These are phyloP conservation scores for Panaeolus papilionaceus DNA, from an alignment of 768 basidiomycete species.

Conservation along the genomic window DNA sequence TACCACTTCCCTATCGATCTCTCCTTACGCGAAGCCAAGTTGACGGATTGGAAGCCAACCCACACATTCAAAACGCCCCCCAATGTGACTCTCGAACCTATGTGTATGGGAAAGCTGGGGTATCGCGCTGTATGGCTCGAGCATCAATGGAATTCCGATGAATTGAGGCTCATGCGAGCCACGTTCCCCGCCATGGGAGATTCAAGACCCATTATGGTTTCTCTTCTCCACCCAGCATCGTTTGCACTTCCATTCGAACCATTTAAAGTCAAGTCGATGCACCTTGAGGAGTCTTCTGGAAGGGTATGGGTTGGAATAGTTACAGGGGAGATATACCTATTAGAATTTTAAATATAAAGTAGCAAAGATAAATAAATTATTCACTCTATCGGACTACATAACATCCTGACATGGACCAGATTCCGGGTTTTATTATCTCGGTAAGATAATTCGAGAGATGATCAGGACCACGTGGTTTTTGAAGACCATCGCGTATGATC, in stretches of 20 bases:
- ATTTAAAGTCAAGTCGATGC: slow-evolving; percentile 49
- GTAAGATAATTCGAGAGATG: slow-evolving; percentile 1
- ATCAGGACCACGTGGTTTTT: slow-evolving; percentile 13
- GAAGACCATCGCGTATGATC: slow-evolving; percentile 14
- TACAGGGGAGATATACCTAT: slow-evolving; percentile 58
- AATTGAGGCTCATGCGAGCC: slow-evolving; percentile 57
- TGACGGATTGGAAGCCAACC: slow-evolving; percentile 21
- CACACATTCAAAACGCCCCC: slow-evolving; percentile 32
- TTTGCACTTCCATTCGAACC: slow-evolving; percentile 59
- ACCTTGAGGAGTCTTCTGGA: slow-evolving; percentile 63
- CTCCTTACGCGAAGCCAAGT: slow-evolving; percentile 12
- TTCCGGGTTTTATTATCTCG: not conserved
- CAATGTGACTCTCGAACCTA: slow-evolving; percentile 35
- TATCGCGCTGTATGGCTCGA: slow-evolving; percentile 59
- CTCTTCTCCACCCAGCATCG: slow-evolving; percentile 50
- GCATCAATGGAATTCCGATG: slow-evolving; percentile 54
- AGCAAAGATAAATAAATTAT: not conserved
- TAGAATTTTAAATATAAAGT: slow-evolving; percentile 39
- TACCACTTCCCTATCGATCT: slow-evolving; percentile 29
- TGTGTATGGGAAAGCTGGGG: slow-evolving; percentile 50
- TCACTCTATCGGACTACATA: too few species aligned
- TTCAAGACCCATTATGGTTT: slow-evolving; percentile 30
- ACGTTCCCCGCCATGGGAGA: slow-evolving; percentile 39
- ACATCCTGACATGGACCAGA: too few species aligned
- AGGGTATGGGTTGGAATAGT: slow-evolving; percentile 55